These are phyloP conservation scores for Hemileccinum impolitum DNA, from an alignment of 768 basidiomycete species.

Conservation along the genomic window DNA sequence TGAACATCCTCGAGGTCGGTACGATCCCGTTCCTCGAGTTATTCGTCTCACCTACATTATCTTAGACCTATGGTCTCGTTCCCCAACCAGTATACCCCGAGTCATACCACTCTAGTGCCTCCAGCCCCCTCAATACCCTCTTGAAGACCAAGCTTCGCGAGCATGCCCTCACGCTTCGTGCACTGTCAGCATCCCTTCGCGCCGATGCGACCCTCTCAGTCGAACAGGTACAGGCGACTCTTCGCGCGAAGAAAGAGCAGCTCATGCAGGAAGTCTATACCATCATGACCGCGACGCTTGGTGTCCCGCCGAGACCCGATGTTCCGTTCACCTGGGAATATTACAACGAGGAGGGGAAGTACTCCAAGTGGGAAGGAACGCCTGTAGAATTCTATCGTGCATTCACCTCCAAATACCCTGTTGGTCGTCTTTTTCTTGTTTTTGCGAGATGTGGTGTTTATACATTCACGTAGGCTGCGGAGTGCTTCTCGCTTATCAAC, in stretches of 20 bases:
- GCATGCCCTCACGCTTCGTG: constrained; percentile 79
- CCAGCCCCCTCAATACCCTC: constrained; percentile 68
- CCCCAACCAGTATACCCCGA: constrained; percentile 84
- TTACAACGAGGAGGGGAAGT: constrained; percentile 75
- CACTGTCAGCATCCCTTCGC: constrained; percentile 52
- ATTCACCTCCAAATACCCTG: constrained; percentile 56
- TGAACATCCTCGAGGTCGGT: constrained; percentile 59
- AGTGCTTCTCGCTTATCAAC: constrained; percentile 90
- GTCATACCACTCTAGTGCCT: constrained; percentile 75
- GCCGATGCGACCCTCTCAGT: constrained; percentile 41
- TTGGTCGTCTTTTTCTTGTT: constrained; percentile 29
- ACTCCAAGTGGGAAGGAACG: constrained; percentile 73
- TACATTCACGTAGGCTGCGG: constrained; percentile 44
- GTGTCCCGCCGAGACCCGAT: constrained; percentile 75
- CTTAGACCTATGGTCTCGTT: constrained; percentile 77
- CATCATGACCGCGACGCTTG: constrained; percentile 81
- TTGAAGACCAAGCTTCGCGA: constrained; percentile 91
- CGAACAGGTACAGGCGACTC: constrained; percentile 46
- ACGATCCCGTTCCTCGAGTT: background rate
- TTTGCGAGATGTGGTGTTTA: background rate
- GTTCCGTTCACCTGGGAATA: constrained; percentile 86
- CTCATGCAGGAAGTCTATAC: constrained; percentile 82
- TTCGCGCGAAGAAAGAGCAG: constrained; percentile 81
- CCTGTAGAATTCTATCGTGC: constrained; percentile 75
- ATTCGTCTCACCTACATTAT: constrained; percentile 28